These are phyloP conservation scores for Pezicula rhizophila DNA, from an alignment of 2,329 filamentous ascomycete species.

Conservation along the genomic window DNA sequence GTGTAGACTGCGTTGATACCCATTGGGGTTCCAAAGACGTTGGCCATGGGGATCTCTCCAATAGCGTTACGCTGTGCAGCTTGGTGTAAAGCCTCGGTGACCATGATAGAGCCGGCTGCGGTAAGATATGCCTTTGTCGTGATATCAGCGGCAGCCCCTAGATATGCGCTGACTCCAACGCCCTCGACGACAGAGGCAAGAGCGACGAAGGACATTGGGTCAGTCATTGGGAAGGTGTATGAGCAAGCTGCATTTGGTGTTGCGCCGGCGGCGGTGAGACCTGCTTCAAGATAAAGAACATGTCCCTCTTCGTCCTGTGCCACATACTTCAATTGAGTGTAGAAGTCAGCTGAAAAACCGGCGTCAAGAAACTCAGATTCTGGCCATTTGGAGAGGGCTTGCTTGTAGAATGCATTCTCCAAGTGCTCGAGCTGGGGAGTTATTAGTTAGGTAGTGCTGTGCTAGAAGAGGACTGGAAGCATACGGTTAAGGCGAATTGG, in stretches of 20 bases:
- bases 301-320: conserved; percentile 51
- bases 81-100: conserved; percentile 61
- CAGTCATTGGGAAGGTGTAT: conserved; percentile 48
- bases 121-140: conserved; percentile 53
- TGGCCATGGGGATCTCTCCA: conserved; percentile 46
- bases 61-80: conserved; percentile 49
- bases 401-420: conserved; percentile 58
- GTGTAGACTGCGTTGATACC: conserved; percentile 55
- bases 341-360: conserved; percentile 45
- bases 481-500: conserved; percentile 39
- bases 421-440: conserved; percentile 42
- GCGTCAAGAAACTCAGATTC: conserved; percentile 44
- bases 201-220: conserved; percentile 44
- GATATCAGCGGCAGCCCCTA: conserved; percentile 55
- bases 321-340: conserved; percentile 51
- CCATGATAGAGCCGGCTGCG: conserved; percentile 58
- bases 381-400: conserved; percentile 53
- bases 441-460: conserved; percentile 3
- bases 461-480: neutral
- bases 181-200: conserved; percentile 49
- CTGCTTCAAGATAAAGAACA: conserved; percentile 48
- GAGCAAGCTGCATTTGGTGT: conserved; percentile 48
- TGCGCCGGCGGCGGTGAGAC: conserved; percentile 39
- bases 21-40: conserved; percentile 55
- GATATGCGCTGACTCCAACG: conserved; percentile 53